These are phyloP conservation scores for Globisporangium parvum DNA, from an alignment of 352 stramenopile species.

Conservation along the genomic window DNA sequence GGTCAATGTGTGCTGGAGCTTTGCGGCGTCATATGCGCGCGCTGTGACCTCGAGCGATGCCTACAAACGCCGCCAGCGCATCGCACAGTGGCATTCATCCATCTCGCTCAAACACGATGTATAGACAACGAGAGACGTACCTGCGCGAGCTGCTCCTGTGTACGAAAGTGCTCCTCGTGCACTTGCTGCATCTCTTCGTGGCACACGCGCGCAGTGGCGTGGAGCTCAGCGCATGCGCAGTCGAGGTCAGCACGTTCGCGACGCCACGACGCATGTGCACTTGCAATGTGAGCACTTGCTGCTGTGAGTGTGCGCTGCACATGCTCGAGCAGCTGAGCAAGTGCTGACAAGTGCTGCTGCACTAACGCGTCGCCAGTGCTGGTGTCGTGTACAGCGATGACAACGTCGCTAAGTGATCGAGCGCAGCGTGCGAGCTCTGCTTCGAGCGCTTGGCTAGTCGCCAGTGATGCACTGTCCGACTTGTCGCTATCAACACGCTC, in stretches of 20 bases:
- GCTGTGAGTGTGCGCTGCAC: not conserved
- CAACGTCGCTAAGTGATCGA: slow-evolving; percentile 2
- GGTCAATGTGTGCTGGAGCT: not conserved
- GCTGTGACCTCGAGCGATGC: not conserved
- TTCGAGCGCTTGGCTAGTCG: not conserved
- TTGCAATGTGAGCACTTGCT: slow-evolving; percentile 9
- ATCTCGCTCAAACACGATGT: not conserved
- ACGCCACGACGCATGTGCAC: slow-evolving; percentile 26
- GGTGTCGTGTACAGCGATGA: not conserved
- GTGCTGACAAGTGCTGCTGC: not conserved
- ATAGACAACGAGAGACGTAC: not conserved
- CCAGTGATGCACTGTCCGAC: not conserved
- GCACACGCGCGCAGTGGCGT: slow-evolving; percentile 26
- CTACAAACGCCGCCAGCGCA: not conserved
- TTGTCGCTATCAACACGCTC: not conserved
- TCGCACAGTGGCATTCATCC: not conserved
- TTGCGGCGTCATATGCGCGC: slow-evolving; percentile 5
- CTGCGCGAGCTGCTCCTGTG: slow-evolving; percentile 1
- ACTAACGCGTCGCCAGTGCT: not conserved
- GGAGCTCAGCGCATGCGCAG: slow-evolving; percentile 21
- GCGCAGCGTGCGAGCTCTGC: not conserved
- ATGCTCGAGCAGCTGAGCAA: slow-evolving; percentile 3
- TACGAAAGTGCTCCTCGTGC: slow-evolving; percentile 12
- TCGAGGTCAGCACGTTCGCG: slow-evolving; percentile 29
- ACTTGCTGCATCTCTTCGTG: slow-evolving; percentile 31